Base-by-base conservation (phyloP, 2,329 filamentous ascomycete species). In the Albophoma yamanashiensis region DNA sequence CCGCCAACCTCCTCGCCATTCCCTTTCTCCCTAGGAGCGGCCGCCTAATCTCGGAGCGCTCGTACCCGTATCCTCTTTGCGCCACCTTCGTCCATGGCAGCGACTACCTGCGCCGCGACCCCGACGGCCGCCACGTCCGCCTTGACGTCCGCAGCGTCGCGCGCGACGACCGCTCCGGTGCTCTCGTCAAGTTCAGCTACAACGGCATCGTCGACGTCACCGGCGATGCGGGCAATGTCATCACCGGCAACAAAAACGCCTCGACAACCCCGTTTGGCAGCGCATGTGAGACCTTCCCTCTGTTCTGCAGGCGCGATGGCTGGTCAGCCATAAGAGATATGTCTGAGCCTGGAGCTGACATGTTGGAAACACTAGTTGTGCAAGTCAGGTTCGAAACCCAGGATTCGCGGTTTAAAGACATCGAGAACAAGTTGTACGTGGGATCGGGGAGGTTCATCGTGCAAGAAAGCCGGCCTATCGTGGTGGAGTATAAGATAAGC, bases 401-500 rank as follows among this genome's bases (percentile, higher is more conserved):
- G 20, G 50, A 53, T 14, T 34, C 17, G 11, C 17, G 31, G 17
- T 36, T 53, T 34, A 31, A 7, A 15, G 50, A 67, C 1, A 62
- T 78, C 7, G 71, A 75, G 60, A 61, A 73, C 57, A 76, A 73
- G 60, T 60, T 77, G n/a, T 76, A 71, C 62, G 75, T 77, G 50
- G 75, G 69, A 1, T 74, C 73, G 20, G 75, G 76, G 27, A 69
- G 75, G 25, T 78, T 78, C 63, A 67, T 76, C 39, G 64, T 76
- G 39, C 70, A 72, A 50, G 61, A 68, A 50, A 69, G 71, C 14
- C 66, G 71, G 56, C 65, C 69, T 34, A 63, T 70, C 22, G 64
- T 73, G 36, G 74, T 78, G 25, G 75, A 77, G 65, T 77, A 76
- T 64, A 76, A 76, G 63, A 75, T 77, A 62, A 77, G 74, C 59